Conservation (phyloP, 2,329 filamentous ascomycete genomes). For the Fusarium gaditjirri region DNA sequence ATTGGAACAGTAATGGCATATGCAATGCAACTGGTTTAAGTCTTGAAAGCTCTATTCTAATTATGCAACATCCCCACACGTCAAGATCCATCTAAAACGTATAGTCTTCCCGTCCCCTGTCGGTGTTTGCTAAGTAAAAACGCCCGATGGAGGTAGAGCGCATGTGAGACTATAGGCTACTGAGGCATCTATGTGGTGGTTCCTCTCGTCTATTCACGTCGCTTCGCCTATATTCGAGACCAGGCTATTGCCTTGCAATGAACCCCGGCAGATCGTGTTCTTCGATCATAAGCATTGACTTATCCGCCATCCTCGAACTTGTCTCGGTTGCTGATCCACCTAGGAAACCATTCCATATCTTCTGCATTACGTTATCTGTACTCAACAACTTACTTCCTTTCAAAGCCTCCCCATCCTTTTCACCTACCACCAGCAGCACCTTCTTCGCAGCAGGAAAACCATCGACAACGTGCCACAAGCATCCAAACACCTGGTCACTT, state of each 20-base stretch:
- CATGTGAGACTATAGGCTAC: background rate
- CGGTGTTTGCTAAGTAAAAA: background rate
- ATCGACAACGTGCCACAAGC: slow-evolving; percentile 61
- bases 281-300: slow-evolving; percentile 57
- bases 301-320: slow-evolving; percentile 53
- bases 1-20: background rate
- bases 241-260: slow-evolving; percentile 32
- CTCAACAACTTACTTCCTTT: slow-evolving; percentile 45
- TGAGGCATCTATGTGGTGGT: background rate
- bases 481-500: slow-evolving; percentile 58
- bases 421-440: slow-evolving; percentile 55
- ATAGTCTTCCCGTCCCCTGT: background rate
- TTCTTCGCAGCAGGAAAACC: slow-evolving; percentile 52
- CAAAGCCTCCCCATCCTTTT: slow-evolving; percentile 51
- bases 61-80: background rate
- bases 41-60: background rate
- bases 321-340: slow-evolving; percentile 52
- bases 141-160: background rate
- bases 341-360: slow-evolving; percentile 61
- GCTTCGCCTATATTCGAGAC: background rate
- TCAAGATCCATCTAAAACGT: background rate
- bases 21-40: background rate
- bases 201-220: background rate
- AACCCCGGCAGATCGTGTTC: slow-evolving; percentile 55
- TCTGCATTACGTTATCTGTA: slow-evolving; percentile 56